Percentiles rank a stretch among this genome's conserved stretches.
These are phyloP conservation scores for Candida argentea DNA, from an alignment of 805 yeast genomes.

Conservation along the genomic window DNA sequence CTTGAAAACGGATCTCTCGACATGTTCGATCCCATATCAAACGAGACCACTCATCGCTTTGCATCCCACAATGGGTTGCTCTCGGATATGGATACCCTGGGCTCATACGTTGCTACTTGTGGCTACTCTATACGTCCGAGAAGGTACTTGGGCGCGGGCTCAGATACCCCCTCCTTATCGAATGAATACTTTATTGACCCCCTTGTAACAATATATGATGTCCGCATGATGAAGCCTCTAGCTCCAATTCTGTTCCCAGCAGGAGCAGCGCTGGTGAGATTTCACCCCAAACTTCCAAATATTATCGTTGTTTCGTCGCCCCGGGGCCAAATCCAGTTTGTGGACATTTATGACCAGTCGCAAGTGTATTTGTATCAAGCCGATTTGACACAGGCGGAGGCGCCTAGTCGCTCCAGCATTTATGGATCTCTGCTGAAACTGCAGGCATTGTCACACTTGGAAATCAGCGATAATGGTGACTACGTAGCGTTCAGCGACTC, in stretches of 20 bases:
- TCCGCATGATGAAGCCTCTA: conserved; percentile 57
- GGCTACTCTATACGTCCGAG: conserved; percentile 66
- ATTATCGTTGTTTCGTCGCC: conserved; percentile 65
- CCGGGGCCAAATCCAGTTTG: conserved; percentile 75
- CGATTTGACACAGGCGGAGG: conserved; percentile 24
- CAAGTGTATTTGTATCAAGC: conserved; percentile 58
- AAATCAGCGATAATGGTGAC: conserved; percentile 65
- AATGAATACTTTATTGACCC: conserved; percentile 49
- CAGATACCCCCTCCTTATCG: too few species aligned
- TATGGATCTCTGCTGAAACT: too few species aligned
- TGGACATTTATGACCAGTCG: conserved; percentile 76
- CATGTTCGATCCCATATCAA: conserved; percentile 47
- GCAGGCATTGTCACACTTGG: conserved; percentile 36
- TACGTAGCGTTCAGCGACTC: conserved; percentile 61
- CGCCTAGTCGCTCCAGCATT: conserved; percentile 2
- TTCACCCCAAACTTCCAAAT: conserved; percentile 82
- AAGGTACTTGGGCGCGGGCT: conserved; percentile 16
- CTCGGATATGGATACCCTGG: conserved; percentile 56
- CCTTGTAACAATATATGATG: conserved; percentile 71
- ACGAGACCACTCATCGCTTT: conserved; percentile 40
- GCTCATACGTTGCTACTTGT: conserved; percentile 63
- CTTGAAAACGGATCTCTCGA: conserved; percentile 52
- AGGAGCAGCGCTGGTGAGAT: conserved; percentile 74
- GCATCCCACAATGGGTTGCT: conserved; percentile 51
- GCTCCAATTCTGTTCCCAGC: conserved; percentile 83